These are phyloP conservation scores for Arthrobotrys pseudoclavata DNA, from an alignment of 2,329 filamentous ascomycete species.

Conservation along the genomic window DNA sequence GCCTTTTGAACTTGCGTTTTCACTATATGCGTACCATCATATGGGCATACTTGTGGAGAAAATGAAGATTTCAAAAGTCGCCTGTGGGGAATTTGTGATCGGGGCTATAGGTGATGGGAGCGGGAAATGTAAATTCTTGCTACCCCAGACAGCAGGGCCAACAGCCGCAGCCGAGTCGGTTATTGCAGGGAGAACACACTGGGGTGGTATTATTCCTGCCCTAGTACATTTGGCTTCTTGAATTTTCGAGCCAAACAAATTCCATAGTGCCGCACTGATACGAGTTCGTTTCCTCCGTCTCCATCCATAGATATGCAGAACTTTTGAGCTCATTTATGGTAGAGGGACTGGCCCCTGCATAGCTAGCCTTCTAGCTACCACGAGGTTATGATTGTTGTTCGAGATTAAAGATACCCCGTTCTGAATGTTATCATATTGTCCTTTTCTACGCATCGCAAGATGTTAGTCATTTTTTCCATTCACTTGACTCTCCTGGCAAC, in stretches of 20 bases:
- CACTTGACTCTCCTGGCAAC: neutral
- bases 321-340: slow-evolving; percentile 35
- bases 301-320: neutral
- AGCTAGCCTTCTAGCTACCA: slow-evolving; percentile 2
- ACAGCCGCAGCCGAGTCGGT: neutral
- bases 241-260: neutral
- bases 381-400: neutral
- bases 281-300: slow-evolving; percentile 19
- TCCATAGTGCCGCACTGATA: neutral
- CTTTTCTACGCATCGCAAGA: neutral
- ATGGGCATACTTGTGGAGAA: slow-evolving; percentile 51
- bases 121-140: slow-evolving; percentile 53
- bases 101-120: slow-evolving; percentile 40
- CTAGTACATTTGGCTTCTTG: slow-evolving; percentile 32
- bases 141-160: neutral
- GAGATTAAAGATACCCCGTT: neutral
- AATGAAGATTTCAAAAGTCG: slow-evolving; percentile 42
- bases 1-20: slow-evolving; percentile 49
- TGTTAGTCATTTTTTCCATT: slow-evolving; percentile 8
- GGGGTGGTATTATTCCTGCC: slow-evolving; percentile 36
- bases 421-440: neutral
- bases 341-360: neutral
- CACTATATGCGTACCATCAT: slow-evolving; percentile 49
- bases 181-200: slow-evolving; percentile 3
- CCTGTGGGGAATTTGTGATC: slow-evolving; percentile 42